Conservation (phyloP, 441 rosid genomes). For the Gossypium aridum region DNA sequence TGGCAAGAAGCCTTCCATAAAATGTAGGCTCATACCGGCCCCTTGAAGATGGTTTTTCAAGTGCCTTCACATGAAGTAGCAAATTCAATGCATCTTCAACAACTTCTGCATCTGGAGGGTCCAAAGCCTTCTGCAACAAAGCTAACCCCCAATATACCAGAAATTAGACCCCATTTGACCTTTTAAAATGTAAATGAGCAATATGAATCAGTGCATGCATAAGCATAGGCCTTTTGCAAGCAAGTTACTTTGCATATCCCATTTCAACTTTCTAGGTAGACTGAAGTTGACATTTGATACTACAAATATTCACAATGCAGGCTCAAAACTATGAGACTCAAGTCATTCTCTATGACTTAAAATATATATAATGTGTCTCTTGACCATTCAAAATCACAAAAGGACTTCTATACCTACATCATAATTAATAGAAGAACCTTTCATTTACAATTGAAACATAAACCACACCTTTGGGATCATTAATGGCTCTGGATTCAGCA, state of each 20-base stretch:
- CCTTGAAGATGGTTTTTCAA: constrained; percentile 49
- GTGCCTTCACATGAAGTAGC: constrained; percentile 55
- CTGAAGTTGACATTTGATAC: background rate
- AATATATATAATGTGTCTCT: background rate
- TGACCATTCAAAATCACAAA: constrained; percentile 1
- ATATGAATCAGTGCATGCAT: background rate
- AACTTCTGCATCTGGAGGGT: constrained; percentile 70
- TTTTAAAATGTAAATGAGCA: background rate
- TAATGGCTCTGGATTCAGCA: constrained; percentile 74
- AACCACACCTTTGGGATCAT: constrained; percentile 75
- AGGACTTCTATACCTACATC: background rate
- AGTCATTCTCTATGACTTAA: background rate
- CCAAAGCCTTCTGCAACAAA: constrained; percentile 80
- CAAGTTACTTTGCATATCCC: background rate
- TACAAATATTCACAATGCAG: background rate
- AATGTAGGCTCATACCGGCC: constrained; percentile 84
- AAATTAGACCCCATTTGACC: constrained; percentile 18
- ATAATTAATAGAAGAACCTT: background rate
- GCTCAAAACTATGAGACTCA: background rate
- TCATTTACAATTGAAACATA: constrained; percentile 11
- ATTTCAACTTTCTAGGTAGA: constrained; percentile 2
- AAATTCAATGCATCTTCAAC: constrained; percentile 68
- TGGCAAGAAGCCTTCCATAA: constrained; percentile 79
- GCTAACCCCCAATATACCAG: constrained; percentile 33
- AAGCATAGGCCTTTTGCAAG: background rate